These are phyloP conservation scores for Nakazawaea siamensis DNA, from an alignment of 805 yeast species.

Conservation along the genomic window DNA sequence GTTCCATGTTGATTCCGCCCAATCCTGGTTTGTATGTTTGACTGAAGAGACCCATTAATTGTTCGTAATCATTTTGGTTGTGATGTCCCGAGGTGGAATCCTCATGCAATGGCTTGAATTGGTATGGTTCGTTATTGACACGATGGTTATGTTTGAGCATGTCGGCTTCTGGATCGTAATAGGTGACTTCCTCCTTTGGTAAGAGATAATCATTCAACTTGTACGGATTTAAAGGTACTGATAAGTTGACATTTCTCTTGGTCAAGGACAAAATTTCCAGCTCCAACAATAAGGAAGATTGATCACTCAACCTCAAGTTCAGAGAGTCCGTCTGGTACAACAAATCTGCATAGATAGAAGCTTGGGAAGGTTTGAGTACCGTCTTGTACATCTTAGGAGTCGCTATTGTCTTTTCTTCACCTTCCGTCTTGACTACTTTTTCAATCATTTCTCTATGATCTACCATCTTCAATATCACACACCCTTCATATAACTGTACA, in stretches of 20 bases:
- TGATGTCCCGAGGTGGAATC: conserved; percentile 55
- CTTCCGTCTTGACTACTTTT: conserved; percentile 5
- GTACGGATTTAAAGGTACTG: conserved; percentile 69
- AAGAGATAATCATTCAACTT: conserved; percentile 33
- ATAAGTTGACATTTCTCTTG: conserved; percentile 65
- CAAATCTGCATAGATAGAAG: conserved; percentile 78
- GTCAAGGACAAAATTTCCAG: conserved; percentile 78
- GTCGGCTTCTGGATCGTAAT: conserved; percentile 23
- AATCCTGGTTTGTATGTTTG: conserved; percentile 29
- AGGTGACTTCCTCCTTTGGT: conserved; percentile 42
- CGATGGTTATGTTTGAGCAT: conserved; percentile 29
- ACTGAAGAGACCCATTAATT: conserved; percentile 68
- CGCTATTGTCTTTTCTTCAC: conserved; percentile 11
- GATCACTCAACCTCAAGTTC: conserved; percentile 70
- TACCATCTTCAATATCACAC: conserved; percentile 74
- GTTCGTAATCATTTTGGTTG: conserved; percentile 73
- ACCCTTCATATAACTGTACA: conserved; percentile 81
- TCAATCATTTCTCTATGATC: conserved; percentile 61
- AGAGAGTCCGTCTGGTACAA: conserved; percentile 73
- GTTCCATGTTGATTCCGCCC: conserved; percentile 27
- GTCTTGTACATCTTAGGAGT: conserved; percentile 71
- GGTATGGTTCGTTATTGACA: conserved; percentile 19
- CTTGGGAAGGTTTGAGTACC: conserved; percentile 69
- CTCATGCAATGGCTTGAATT: conserved; percentile 44
- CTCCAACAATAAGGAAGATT: conserved; percentile 73